A percentile compares a stretch with the other conserved stretches of the same genome.
These are phyloP conservation scores for Elsinoe perseae DNA, from an alignment of 2,329 filamentous ascomycete species.

Conservation along the genomic window DNA sequence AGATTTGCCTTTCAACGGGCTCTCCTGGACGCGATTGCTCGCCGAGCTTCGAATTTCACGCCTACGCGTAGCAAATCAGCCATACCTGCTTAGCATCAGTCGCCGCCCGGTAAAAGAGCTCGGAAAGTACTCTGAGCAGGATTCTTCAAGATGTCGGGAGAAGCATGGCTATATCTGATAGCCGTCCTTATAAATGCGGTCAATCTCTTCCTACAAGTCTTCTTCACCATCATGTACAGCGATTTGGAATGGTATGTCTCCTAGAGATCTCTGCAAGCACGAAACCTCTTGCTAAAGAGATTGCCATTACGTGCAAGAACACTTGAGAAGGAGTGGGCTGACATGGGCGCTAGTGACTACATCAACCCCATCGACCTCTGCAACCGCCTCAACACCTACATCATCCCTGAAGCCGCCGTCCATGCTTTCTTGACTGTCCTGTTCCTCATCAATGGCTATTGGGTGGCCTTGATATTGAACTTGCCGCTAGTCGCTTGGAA, in stretches of 20 bases:
- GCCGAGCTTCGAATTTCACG: neutral
- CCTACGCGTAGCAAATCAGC: neutral
- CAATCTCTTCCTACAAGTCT: slow-evolving; percentile 98
- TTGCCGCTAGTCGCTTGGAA: slow-evolving; percentile 89
- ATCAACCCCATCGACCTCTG: slow-evolving; percentile 99
- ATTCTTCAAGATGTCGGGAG: slow-evolving; percentile 31
- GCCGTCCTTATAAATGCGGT: slow-evolving; percentile 99
- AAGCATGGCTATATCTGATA: slow-evolving; percentile 73
- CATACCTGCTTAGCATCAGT: neutral
- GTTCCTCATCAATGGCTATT: slow-evolving; percentile 98
- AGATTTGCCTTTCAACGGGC: neutral
- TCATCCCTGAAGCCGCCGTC: slow-evolving; percentile 94
- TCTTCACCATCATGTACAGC: slow-evolving; percentile 99
- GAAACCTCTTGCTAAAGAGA: neutral
- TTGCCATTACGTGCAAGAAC: neutral
- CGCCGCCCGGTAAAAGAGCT: neutral
- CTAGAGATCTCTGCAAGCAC: neutral
- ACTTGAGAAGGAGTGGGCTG: neutral
- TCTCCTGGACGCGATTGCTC: neutral
- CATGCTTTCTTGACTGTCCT: slow-evolving; percentile 92
- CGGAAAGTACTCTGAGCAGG: neutral
- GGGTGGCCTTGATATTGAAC: slow-evolving; percentile 87
- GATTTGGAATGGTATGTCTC: slow-evolving; percentile 88
- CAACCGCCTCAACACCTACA: slow-evolving; percentile 99
- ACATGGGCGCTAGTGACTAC: slow-evolving; percentile 64